phyloP scores from a whole-genome alignment of 257 asterid genomes.

The Capsicum rhomboideum region DNA sequence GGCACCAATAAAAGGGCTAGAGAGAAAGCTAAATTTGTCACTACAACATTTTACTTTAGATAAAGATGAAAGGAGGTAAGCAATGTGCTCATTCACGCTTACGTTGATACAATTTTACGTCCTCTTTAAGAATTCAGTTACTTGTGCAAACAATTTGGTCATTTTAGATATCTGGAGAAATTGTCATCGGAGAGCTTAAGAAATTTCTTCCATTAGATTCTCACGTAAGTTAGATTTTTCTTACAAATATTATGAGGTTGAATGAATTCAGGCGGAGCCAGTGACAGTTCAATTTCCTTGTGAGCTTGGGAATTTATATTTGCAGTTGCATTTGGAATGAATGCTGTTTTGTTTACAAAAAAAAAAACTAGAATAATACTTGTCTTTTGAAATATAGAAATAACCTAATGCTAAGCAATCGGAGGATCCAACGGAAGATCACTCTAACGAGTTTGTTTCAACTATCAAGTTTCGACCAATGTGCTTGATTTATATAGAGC shows the following conservation, averaged over 20 bases:
- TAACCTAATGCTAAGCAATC: neutral
- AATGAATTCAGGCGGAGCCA: too few species aligned
- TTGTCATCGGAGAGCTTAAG: neutral
- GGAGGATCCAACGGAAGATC: neutral
- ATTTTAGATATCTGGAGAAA: neutral
- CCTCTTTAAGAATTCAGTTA: too few species aligned
- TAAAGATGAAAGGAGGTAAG: too few species aligned
- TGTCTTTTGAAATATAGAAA: neutral
- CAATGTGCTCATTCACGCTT: neutral
- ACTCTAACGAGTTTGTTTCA: neutral
- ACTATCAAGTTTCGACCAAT: neutral
- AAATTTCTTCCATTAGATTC: too few species aligned
- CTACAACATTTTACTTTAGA: too few species aligned
- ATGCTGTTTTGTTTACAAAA: neutral
- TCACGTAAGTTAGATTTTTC: too few species aligned
- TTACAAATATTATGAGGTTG: too few species aligned
- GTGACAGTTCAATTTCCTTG: neutral
- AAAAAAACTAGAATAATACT: neutral
- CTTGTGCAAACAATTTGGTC: too few species aligned
- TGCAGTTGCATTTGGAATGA: neutral
- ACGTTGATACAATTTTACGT: too few species aligned
- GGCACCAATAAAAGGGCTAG: neutral
- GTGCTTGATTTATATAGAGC: neutral
- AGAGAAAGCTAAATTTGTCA: too few species aligned
- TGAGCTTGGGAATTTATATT: neutral